phyloP scores from a whole-genome alignment of 2,329 filamentous ascomycete genomes.

The Alternaria arbusti region DNA sequence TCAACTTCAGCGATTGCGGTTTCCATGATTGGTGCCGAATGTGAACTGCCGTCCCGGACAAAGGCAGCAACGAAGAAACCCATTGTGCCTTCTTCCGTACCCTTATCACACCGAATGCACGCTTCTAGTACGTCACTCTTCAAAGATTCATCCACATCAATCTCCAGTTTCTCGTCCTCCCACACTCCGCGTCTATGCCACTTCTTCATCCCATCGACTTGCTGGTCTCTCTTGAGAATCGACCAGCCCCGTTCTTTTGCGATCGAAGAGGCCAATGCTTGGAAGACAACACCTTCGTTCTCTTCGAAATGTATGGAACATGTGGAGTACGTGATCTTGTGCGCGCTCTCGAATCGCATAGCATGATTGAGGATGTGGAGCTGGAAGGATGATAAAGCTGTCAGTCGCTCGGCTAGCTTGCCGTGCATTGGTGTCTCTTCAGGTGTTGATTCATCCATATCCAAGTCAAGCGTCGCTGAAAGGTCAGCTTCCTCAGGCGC shows the following conservation, averaged over 20 bases:
- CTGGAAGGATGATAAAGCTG: slow-evolving; percentile 81
- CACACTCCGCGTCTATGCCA: slow-evolving; percentile 70
- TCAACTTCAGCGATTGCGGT: slow-evolving; percentile 26
- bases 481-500: slow-evolving; percentile 9
- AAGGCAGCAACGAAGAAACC: slow-evolving; percentile 96
- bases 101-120: slow-evolving; percentile 83
- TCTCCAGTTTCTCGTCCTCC: slow-evolving; percentile 49
- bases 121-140: slow-evolving; percentile 64
- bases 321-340: slow-evolving; percentile 86
- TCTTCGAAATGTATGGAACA: slow-evolving; percentile 88
- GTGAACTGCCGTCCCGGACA: slow-evolving; percentile 60
- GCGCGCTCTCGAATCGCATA: slow-evolving; percentile 72
- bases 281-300: slow-evolving; percentile 83
- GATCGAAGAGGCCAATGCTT: slow-evolving; percentile 70
- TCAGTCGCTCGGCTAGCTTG: slow-evolving; percentile 62
- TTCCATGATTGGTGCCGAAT: neutral
- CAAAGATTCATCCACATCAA: slow-evolving; percentile 50
- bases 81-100: slow-evolving; percentile 83
- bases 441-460: slow-evolving; percentile 39
- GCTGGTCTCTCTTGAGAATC: slow-evolving; percentile 72
- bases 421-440: slow-evolving; percentile 50
- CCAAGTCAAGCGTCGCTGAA: slow-evolving; percentile 24
- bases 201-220: slow-evolving; percentile 75
- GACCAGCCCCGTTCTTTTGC: slow-evolving; percentile 76
- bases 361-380: slow-evolving; percentile 82